Conservation (phyloP, 257 asterid genomes). For the Verbascum thapsus region DNA sequence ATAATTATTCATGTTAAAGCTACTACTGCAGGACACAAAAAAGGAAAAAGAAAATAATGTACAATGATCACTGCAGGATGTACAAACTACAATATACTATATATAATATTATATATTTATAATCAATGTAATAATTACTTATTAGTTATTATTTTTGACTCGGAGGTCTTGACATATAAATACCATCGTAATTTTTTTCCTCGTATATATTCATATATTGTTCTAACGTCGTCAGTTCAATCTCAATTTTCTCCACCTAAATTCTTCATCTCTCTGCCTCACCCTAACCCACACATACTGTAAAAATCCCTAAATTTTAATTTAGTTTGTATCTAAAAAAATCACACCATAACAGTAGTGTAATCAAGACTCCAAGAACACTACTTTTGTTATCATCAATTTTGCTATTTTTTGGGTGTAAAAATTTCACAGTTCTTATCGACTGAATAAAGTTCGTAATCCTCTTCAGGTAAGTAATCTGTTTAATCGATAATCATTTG, state of each 20-base stretch:
- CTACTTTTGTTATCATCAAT: background rate
- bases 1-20: too few relatives aligned
- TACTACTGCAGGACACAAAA: too few relatives aligned
- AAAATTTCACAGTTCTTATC: conserved; percentile 2
- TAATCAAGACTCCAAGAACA: conserved; percentile 8
- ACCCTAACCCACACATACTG: background rate
- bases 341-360: background rate
- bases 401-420: background rate
- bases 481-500: background rate
- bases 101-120: too few relatives aligned
- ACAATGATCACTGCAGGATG: too few relatives aligned
- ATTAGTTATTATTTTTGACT: too few relatives aligned
- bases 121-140: too few relatives aligned
- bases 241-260: conserved; percentile 9
- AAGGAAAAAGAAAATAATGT: too few relatives aligned
- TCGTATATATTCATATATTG: too few relatives aligned
- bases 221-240: conserved; percentile 21
- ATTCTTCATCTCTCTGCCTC: conserved; percentile 17
- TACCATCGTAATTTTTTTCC: too few relatives aligned
- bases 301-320: conserved; percentile 14
- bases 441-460: conserved; percentile 23
- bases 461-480: conserved; percentile 33
- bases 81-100: too few relatives aligned
- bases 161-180: background rate
- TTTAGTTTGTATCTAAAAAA: background rate